phyloP scores from a whole-genome alignment of 371 early-diverging fungal genomes.

The Fennellomyces sp. region DNA sequence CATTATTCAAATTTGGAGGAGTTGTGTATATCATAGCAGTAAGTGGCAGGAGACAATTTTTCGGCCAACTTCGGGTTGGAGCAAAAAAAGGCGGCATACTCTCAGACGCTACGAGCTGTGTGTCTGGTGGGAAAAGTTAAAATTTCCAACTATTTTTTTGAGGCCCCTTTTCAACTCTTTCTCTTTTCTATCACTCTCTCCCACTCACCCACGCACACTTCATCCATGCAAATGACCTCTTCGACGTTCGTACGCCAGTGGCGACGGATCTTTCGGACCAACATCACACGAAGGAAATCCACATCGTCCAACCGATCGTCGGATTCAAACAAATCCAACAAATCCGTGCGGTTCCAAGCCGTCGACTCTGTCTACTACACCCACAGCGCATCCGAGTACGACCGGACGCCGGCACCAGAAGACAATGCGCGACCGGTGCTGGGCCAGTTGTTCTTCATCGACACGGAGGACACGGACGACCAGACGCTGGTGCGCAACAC shows the following conservation, averaged over 20 bases:
- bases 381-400: conserved; percentile 43
- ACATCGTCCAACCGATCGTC: conserved; percentile 17
- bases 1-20: not conserved
- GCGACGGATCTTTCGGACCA: conserved; percentile 16
- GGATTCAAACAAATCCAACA: conserved; percentile 11
- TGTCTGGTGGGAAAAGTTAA: conserved; percentile 4
- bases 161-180: not conserved
- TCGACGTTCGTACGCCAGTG: conserved; percentile 12
- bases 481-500: conserved; percentile 18
- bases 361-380: conserved; percentile 43
- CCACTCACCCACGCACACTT: not conserved
- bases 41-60: not conserved
- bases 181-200: not conserved
- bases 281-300: conserved; percentile 15
- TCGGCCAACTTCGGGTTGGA: conserved; percentile 2
- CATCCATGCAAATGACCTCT: not conserved
- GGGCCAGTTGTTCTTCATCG: conserved; percentile 17
- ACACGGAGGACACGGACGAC: conserved; percentile 17
- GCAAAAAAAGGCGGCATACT: too few relatives aligned
- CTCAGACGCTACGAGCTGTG: not conserved
- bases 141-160: not conserved
- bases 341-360: conserved; percentile 39
- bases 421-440: conserved; percentile 8
- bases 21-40: too few relatives aligned
- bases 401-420: conserved; percentile 34